Conservation (phyloP, 2,329 filamentous ascomycete genomes). For the Periglandula ipomoeae region DNA sequence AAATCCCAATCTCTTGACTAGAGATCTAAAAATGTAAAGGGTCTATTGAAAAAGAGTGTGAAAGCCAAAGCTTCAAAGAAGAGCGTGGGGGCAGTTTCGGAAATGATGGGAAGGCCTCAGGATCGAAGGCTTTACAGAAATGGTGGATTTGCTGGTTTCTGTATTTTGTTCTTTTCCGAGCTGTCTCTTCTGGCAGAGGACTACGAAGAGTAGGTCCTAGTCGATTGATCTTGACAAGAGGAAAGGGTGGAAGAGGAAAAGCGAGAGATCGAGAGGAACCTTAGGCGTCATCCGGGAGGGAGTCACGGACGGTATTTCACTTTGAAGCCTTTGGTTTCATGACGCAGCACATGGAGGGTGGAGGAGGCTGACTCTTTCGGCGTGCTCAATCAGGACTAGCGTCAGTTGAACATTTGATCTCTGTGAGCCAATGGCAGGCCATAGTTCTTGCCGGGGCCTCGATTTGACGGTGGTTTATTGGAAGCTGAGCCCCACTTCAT, state of each 20-base stretch:
- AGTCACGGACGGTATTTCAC: conserved; percentile 27
- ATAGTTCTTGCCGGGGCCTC: conserved; percentile 5
- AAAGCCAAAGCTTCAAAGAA: not conserved
- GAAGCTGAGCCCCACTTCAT: conserved; percentile 5
- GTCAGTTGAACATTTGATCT: conserved; percentile 9
- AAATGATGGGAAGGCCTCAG: not conserved
- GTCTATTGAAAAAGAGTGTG: not conserved
- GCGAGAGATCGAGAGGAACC: conserved; percentile 16
- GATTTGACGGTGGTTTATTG: conserved; percentile 17
- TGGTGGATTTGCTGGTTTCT: not conserved
- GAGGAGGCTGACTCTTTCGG: conserved; percentile 32
- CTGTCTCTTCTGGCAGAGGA: not conserved
- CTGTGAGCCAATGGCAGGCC: conserved; percentile 18
- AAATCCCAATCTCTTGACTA: not conserved
- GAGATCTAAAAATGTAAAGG: not conserved
- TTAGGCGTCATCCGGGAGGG: conserved; percentile 24
- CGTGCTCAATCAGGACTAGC: conserved; percentile 32
- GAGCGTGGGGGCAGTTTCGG: not conserved
- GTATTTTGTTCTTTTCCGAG: not conserved
- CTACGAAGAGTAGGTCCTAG: not conserved
- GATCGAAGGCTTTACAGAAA: not conserved
- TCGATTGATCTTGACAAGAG: conserved; percentile 6
- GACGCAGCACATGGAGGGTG: conserved; percentile 21
- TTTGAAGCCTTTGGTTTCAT: conserved; percentile 14
- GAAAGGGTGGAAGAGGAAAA: conserved; percentile 6